Evolutionary conservation across 129 eudicot species (phyloP).

Genomic region (Centella asiatica): DNA sequence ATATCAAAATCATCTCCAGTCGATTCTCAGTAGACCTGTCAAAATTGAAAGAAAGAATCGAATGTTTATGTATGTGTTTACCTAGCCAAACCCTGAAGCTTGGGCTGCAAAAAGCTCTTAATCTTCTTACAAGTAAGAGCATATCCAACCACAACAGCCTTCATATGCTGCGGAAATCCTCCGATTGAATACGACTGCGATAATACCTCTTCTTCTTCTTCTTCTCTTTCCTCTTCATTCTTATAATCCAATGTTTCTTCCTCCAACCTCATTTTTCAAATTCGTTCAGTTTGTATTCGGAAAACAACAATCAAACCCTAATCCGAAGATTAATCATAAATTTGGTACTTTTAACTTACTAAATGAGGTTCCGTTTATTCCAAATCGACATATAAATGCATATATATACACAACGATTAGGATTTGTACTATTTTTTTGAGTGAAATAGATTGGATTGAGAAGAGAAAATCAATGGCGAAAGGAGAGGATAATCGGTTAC

Average conservation of each 20-base stretch:
- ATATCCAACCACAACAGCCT: constrained; percentile 77
- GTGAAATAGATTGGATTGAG: no score
- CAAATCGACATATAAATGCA: no score
- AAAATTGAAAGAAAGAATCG: not conserved
- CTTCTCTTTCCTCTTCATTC: constrained; percentile 24
- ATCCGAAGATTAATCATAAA: not conserved
- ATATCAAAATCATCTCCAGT: no score
- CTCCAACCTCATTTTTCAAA: constrained; percentile 39
- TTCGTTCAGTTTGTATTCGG: not conserved
- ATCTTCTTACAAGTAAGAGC: constrained; percentile 87
- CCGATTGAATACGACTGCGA: constrained; percentile 22
- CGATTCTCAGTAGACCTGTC: no score
- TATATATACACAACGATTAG: no score
- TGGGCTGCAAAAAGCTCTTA: constrained; percentile 92
- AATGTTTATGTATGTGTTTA: not conserved
- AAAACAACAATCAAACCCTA: not conserved
- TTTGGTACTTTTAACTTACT: no score
- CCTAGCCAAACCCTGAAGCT: constrained; percentile 85
- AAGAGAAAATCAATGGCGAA: no score
- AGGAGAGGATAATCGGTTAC: no score
- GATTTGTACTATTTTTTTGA: no score
- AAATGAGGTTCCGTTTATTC: no score
- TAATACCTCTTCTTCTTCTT: constrained; percentile 24
- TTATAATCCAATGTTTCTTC: constrained; percentile 36
- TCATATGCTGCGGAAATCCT: constrained; percentile 40